phyloP scores from a whole-genome alignment of 164 flowering plant species.

The Magnolia changhungtana region DNA sequence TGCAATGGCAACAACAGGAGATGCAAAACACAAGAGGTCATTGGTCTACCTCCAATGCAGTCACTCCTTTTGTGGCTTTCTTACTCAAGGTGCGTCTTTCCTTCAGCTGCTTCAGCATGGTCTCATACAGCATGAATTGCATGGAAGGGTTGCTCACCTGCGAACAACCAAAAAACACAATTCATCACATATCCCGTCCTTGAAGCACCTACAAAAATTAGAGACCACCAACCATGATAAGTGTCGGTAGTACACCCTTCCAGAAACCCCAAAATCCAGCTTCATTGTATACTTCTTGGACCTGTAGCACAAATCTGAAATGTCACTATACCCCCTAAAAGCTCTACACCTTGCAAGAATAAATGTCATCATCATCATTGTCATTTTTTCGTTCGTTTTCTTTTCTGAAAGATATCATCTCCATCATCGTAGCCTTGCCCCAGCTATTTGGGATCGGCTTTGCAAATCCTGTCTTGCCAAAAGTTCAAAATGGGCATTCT shows the following conservation, averaged over 20 bases:
- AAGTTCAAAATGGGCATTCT: no score
- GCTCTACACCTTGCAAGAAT: background rate
- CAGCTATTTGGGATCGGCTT: no score
- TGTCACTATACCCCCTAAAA: background rate
- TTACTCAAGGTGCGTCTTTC: conserved; percentile 43
- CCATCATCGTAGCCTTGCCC: no score
- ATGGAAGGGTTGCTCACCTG: conserved; percentile 98
- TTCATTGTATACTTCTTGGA: conserved; percentile 85
- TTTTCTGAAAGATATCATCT: no score
- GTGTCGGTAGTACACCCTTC: conserved; percentile 92
- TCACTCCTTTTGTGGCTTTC: conserved; percentile 45
- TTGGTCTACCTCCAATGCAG: conserved; percentile 73
- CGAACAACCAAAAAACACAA: conserved; percentile 15
- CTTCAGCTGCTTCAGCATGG: conserved; percentile 81
- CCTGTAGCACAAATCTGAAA: conserved; percentile 33
- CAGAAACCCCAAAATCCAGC: conserved; percentile 86
- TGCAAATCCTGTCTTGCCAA: no score
- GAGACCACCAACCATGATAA: conserved; percentile 71
- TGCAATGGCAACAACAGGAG: background rate
- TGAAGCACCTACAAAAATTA: conserved; percentile 5
- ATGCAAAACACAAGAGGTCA: background rate
- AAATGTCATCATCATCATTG: background rate
- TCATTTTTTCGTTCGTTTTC: no score
- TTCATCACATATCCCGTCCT: conserved; percentile 10
- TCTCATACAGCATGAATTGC: conserved; percentile 95